phyloP scores from a whole-genome alignment of 2,329 filamentous ascomycete genomes.

The Phialophora expanda region DNA sequence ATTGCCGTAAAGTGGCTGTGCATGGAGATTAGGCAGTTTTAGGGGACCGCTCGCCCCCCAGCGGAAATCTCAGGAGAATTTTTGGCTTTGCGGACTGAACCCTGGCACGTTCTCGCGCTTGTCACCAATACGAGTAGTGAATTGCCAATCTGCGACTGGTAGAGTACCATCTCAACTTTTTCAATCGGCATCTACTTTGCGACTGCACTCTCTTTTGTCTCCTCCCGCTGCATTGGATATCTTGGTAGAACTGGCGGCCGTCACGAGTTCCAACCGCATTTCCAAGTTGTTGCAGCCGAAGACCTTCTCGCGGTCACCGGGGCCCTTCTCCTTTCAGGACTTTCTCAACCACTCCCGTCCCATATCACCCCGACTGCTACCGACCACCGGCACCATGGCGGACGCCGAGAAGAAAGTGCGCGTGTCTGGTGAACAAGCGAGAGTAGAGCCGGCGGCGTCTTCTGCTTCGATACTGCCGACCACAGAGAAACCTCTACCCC shows the following conservation, averaged over 20 bases:
- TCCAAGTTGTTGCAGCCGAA: constrained; percentile 33
- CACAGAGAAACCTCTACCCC: constrained; percentile 69
- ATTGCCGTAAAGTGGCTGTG: background rate
- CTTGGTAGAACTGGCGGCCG: background rate
- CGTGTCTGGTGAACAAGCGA: constrained; percentile 75
- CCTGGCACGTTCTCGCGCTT: background rate
- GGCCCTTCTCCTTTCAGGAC: constrained; percentile 55
- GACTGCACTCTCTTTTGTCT: constrained; percentile 2
- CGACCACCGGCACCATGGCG: constrained; percentile 54
- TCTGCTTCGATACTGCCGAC: constrained; percentile 72
- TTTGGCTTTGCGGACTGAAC: constrained; percentile 1
- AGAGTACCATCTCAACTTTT: constrained; percentile 11
- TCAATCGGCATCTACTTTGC: background rate
- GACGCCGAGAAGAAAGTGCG: constrained; percentile 80
- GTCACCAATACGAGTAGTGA: constrained; percentile 6
- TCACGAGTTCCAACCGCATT: constrained; percentile 25
- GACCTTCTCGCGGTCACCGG: constrained; percentile 45
- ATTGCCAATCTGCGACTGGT: constrained; percentile 9
- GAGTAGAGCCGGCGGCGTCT: constrained; percentile 55
- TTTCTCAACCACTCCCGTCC: constrained; percentile 51
- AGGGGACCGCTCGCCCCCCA: background rate
- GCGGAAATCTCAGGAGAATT: constrained; percentile 10
- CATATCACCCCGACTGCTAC: constrained; percentile 46
- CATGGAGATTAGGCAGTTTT: constrained; percentile 5
- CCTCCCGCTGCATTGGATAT: background rate